Evolutionary conservation across 257 asterid species (phyloP), one percentile per base, ranked within the genome.

Genomic region (Craterostigma plantagineum): DNA sequence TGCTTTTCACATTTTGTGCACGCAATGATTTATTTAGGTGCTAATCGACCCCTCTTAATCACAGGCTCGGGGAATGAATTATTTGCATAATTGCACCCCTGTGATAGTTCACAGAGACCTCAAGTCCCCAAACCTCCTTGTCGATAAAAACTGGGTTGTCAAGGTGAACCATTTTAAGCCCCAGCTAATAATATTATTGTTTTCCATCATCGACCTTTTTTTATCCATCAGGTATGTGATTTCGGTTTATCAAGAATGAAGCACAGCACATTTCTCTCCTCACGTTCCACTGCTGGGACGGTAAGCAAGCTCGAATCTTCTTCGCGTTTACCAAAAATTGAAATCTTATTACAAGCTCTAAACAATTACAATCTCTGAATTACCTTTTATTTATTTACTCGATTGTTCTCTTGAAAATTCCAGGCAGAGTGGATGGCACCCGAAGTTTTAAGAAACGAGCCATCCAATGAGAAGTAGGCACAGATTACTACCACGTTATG

Each of bases 381-480:
- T n/a, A n/a, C n/a, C n/a, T n/a, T n/a, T n/a, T n/a, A n/a, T n/a
- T 36, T 36, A 9, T 10, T 36, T 23, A 23, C 30, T 23, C 30
- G 6, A 23, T 6, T 23, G 6, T 23, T 23, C 30, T 23, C 30
- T 23, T 23, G 30, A 23, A 23, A 2, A 2, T 64, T 44, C 60
- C 81, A 90, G 98, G 98, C 98, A 37, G 98, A 90, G 70, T 90
- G 98, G 98, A 90, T 90, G 98, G 98, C 98, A 43, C 98, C 98
- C 12, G 98, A 90, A 76, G 98, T 90, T 54, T 75, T 90, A 64
- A 64, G 98, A 72, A 90, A 90, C 42, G 98, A 90, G 58, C 98
- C 92, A 48, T 90, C 95, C 14, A 72, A 90, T 27, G 98, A 90
- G 58, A 90, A 90, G 98, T 90, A 79, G 86, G 45, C 41, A 30